These are phyloP conservation scores for Botrytis elliptica DNA, from an alignment of 2,329 filamentous ascomycete species.

Conservation along the genomic window DNA sequence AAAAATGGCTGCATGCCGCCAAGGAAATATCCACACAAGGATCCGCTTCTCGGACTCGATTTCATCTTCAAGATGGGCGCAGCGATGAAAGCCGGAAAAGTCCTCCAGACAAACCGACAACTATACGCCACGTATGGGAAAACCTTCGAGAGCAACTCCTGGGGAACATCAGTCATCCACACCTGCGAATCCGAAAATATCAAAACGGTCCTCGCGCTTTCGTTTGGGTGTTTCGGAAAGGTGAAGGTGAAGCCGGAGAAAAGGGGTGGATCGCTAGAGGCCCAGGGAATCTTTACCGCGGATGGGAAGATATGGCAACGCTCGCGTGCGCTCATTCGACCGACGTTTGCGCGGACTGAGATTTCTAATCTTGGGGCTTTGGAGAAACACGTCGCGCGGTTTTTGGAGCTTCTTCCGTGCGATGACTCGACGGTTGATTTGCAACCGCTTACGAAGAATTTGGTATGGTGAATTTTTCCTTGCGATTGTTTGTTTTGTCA, in stretches of 20 bases:
- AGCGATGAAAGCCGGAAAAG: neutral
- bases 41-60: neutral
- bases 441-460: neutral
- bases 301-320: neutral
- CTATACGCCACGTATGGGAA: neutral
- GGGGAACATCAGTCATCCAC: neutral
- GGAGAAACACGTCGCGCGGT: neutral
- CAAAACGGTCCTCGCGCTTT: neutral
- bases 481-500: neutral
- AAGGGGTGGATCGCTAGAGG: too few species aligned
- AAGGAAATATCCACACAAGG: neutral
- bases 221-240: neutral
- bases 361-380: neutral
- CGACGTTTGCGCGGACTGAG: neutral
- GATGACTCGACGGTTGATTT: neutral
- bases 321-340: neutral
- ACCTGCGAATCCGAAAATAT: neutral
- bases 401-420: neutral
- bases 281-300: neutral
- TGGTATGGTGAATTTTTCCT: neutral
- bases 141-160: neutral
- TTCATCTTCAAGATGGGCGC: neutral
- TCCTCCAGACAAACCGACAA: neutral
- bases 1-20: neutral
- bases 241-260: neutral